Percentiles rank a stretch among this genome's conserved stretches.
Evolutionary conservation across 176 grass and related monocot genomes (phyloP).

Genomic region (Aegilops longissima): DNA sequence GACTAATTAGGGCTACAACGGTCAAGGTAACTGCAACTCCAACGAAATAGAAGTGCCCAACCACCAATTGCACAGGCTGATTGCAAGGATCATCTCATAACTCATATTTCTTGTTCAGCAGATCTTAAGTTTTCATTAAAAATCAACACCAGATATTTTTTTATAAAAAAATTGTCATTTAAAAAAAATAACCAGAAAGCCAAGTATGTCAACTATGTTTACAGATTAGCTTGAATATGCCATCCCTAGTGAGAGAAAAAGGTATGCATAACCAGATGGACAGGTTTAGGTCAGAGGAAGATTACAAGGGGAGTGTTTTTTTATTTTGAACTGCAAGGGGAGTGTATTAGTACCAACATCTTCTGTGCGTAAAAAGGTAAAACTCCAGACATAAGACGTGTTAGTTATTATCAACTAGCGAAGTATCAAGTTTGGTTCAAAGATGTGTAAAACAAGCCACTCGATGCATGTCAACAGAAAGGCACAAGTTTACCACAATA

Average conservation of each 20-base stretch:
- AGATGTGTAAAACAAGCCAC: slow-evolving; percentile 25
- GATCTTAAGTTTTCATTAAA: background rate
- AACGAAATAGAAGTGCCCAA: background rate
- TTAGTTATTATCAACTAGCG: background rate
- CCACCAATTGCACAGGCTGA: background rate
- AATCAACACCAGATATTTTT: background rate
- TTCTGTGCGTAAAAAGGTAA: background rate
- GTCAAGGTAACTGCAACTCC: slow-evolving; percentile 12
- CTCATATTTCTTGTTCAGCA: slow-evolving; percentile 5
- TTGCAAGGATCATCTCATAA: background rate
- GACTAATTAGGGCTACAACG: background rate
- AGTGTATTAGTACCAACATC: background rate
- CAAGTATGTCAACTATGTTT: background rate
- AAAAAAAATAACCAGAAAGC: background rate
- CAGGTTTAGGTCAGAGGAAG: background rate
- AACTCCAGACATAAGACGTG: background rate
- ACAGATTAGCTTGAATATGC: background rate
- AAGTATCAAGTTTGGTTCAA: background rate
- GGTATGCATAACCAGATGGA: background rate
- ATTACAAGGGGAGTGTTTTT: background rate
- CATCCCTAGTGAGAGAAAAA: background rate
- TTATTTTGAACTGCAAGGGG: background rate
- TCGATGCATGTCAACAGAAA: background rate
- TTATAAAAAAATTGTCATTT: background rate
- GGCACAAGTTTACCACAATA: slow-evolving; percentile 8